These are phyloP conservation scores for Fusarium sp. DNA, from an alignment of 2,329 filamentous ascomycete species.

Conservation along the genomic window DNA sequence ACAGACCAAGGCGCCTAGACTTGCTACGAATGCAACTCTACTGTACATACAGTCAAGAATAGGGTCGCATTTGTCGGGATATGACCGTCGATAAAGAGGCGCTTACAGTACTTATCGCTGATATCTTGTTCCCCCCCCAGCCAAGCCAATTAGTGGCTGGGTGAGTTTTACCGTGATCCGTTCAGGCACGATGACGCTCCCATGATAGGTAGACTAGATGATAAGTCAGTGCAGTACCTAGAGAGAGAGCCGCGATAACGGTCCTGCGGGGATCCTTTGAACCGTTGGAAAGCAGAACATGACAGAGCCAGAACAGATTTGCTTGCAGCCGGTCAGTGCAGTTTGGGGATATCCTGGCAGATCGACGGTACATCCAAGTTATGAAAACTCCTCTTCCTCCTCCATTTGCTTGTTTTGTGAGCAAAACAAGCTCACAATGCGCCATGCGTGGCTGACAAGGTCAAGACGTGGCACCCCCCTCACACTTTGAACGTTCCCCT, in stretches of 20 bases:
- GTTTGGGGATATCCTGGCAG: conserved; percentile 17
- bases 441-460: conserved; percentile 20
- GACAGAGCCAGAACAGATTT: conserved; percentile 15
- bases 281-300: background rate
- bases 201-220: conserved; percentile 25
- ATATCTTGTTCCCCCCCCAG: conserved; percentile 14
- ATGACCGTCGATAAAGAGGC: conserved; percentile 10
- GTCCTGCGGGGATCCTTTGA: conserved; percentile 10
- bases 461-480: conserved; percentile 23
- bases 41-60: conserved; percentile 3
- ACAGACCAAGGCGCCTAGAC: conserved; percentile 9
- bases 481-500: background rate
- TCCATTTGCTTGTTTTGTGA: background rate
- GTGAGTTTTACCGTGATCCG: conserved; percentile 7
- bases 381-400: background rate
- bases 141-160: conserved; percentile 2
- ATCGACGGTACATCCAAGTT: conserved; percentile 36
- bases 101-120: conserved; percentile 23
- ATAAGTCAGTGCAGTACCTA: background rate
- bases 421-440: conserved; percentile 2
- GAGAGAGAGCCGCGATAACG: conserved; percentile 28
- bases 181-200: conserved; percentile 35
- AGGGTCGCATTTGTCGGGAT: conserved; percentile 22
- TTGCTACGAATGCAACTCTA: conserved; percentile 17
- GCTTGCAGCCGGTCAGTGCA: conserved; percentile 42